Conservation (phyloP, 2,329 filamentous ascomycete genomes). For the Elsinoe necatrix region DNA sequence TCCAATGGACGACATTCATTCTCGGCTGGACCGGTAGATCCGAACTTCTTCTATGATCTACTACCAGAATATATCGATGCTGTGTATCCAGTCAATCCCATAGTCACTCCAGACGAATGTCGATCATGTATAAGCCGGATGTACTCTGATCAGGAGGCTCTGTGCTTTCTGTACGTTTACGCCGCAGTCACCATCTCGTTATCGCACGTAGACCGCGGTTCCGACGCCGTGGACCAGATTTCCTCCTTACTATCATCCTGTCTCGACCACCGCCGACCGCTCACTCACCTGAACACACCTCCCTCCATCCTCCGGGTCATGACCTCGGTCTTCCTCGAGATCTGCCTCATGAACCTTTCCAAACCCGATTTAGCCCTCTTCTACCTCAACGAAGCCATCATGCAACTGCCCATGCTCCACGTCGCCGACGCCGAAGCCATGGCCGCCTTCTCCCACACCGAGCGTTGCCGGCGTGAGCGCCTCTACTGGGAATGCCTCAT, state of each 20-base stretch:
- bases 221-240: conserved; percentile 27
- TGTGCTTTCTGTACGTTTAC: conserved; percentile 39
- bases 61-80: conserved; percentile 38
- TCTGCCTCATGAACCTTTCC: conserved; percentile 43
- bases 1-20: conserved; percentile 8
- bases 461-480: conserved; percentile 39
- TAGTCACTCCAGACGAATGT: conserved; percentile 38
- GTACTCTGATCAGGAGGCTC: conserved; percentile 32
- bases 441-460: conserved; percentile 27
- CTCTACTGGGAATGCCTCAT: conserved; percentile 51
- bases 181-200: conserved; percentile 40
- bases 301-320: conserved; percentile 40
- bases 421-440: conserved; percentile 35
- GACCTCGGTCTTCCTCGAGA: conserved; percentile 47
- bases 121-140: conserved; percentile 29
- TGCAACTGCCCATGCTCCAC: conserved; percentile 38
- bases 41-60: conserved; percentile 35
- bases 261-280: conserved; percentile 29
- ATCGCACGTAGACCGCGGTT: conserved; percentile 25
- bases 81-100: conserved; percentile 42
- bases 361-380: conserved; percentile 43
- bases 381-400: conserved; percentile 45
- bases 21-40: conserved; percentile 20
- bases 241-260: conserved; percentile 31
- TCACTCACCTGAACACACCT: conserved; percentile 1